phyloP scores from a whole-genome alignment of 352 stramenopile genomes.

The Phytopythium ostracodes region DNA sequence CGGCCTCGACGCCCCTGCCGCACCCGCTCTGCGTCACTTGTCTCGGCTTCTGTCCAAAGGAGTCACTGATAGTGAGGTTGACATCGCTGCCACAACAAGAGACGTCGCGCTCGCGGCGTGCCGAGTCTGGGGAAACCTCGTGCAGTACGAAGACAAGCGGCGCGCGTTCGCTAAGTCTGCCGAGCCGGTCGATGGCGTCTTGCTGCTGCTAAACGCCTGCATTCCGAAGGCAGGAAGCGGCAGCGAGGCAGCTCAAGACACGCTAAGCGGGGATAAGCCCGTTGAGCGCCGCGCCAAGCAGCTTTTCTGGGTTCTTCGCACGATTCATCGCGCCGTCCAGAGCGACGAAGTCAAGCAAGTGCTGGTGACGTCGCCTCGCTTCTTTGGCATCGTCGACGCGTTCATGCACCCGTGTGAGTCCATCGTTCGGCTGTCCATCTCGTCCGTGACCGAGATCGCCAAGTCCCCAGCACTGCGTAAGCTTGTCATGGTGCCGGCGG shows the following conservation, averaged over 20 bases:
- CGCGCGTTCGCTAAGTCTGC: conserved; percentile 30
- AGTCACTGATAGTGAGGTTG: not conserved
- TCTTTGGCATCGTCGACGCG: conserved; percentile 38
- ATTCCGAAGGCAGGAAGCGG: conserved; percentile 4
- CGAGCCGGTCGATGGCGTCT: conserved; percentile 34
- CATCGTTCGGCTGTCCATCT: conserved; percentile 37
- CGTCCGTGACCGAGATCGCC: conserved; percentile 35
- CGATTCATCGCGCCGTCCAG: conserved; percentile 17
- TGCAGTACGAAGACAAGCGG: conserved; percentile 57
- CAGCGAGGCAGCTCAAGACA: not conserved
- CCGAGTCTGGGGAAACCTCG: conserved; percentile 62
- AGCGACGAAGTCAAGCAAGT: conserved; percentile 27
- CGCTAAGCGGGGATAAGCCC: not conserved
- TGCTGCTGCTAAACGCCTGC: conserved; percentile 29
- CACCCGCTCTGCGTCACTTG: conserved; percentile 39
- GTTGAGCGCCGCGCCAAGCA: conserved; percentile 14
- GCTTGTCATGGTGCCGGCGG: conserved; percentile 29
- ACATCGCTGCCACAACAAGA: not conserved
- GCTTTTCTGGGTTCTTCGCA: conserved; percentile 33
- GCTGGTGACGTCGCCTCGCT: conserved; percentile 34
- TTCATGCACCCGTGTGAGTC: conserved; percentile 34
- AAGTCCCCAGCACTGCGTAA: conserved; percentile 19
- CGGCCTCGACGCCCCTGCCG: conserved; percentile 26
- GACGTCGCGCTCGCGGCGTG: conserved; percentile 28
- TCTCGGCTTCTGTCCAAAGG: conserved; percentile 25